Evolutionary conservation across 192 early-diverging fungal genomes (phyloP).

Genomic region (Coemansia sp.): DNA sequence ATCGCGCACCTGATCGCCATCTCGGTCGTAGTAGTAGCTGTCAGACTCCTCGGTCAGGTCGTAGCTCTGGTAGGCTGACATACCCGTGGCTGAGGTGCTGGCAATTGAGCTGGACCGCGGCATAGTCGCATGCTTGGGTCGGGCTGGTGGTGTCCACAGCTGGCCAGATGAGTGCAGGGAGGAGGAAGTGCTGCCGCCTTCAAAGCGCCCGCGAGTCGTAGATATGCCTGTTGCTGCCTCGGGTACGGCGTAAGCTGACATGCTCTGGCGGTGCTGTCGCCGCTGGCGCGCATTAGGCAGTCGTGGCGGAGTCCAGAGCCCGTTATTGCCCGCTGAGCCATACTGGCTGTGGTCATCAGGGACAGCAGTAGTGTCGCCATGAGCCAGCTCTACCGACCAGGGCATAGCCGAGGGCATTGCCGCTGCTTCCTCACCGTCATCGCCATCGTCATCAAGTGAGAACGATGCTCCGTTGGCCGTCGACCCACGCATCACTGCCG

Average conservation of each 20-base stretch:
- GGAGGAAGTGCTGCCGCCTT: not conserved
- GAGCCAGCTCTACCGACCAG: not conserved
- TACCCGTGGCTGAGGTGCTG: not conserved
- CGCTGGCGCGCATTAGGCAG: slow-evolving; percentile 38
- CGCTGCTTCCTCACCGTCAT: slow-evolving; percentile 3
- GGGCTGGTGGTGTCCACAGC: not conserved
- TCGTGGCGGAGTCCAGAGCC: slow-evolving; percentile 35
- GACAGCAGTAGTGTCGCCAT: not conserved
- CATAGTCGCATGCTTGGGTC: slow-evolving; percentile 2
- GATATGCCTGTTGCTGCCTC: not conserved
- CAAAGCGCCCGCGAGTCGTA: slow-evolving; percentile 5
- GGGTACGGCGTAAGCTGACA: slow-evolving; percentile 14
- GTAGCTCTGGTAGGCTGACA: slow-evolving; percentile 2
- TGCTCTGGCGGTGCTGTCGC: slow-evolving; percentile 41
- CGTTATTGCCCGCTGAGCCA: not conserved
- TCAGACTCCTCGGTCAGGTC: slow-evolving; percentile 12
- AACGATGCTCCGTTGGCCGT: slow-evolving; percentile 49
- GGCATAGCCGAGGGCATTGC: slow-evolving; percentile 1
- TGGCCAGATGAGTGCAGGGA: not conserved
- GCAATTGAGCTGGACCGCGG: not conserved
- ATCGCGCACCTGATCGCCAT: slow-evolving; percentile 2
- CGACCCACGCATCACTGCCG: slow-evolving; percentile 14
- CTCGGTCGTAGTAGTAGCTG: slow-evolving; percentile 1
- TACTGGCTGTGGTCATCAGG: not conserved
- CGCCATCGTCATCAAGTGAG: slow-evolving; percentile 39